Conservation (phyloP, 2,329 filamentous ascomycete genomes). For the Colletotrichum lindemuthianum region DNA sequence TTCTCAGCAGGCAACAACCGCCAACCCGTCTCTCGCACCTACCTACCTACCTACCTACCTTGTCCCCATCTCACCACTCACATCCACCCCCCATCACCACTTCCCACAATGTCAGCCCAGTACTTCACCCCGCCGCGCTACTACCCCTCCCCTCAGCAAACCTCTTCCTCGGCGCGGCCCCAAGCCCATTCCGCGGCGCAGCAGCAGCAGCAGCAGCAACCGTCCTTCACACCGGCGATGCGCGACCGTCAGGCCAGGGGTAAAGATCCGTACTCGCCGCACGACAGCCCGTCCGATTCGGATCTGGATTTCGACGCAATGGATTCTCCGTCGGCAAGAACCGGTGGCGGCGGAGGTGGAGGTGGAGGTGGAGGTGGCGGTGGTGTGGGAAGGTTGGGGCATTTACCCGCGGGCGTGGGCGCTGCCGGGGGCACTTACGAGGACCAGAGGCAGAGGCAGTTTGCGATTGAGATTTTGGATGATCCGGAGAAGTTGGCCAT, state of each 20-base stretch:
- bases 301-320: conserved; percentile 38
- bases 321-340: conserved; percentile 22
- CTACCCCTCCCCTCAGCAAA: conserved; percentile 22
- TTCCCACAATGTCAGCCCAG: conserved; percentile 15
- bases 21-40: not conserved
- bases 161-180: conserved; percentile 16
- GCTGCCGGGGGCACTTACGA: conserved; percentile 52
- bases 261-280: conserved; percentile 60
- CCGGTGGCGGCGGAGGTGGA: not conserved
- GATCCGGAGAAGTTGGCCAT: conserved; percentile 69
- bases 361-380: not conserved
- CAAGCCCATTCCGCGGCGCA: not conserved
- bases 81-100: not conserved
- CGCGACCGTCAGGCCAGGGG: conserved; percentile 69
- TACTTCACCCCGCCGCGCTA: conserved; percentile 33
- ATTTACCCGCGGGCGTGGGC: not conserved
- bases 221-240: conserved; percentile 59
- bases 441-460: conserved; percentile 55
- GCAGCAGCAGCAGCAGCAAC: conserved; percentile 46
- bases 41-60: not conserved
- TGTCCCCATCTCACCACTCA: not conserved
- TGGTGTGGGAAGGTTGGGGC: conserved; percentile 18
- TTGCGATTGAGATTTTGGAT: conserved; percentile 65
- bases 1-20: not conserved
- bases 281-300: conserved; percentile 45